Evolutionary conservation across 306 rosid species (phyloP).

Genomic region (Trichosanthes cucumerina): DNA sequence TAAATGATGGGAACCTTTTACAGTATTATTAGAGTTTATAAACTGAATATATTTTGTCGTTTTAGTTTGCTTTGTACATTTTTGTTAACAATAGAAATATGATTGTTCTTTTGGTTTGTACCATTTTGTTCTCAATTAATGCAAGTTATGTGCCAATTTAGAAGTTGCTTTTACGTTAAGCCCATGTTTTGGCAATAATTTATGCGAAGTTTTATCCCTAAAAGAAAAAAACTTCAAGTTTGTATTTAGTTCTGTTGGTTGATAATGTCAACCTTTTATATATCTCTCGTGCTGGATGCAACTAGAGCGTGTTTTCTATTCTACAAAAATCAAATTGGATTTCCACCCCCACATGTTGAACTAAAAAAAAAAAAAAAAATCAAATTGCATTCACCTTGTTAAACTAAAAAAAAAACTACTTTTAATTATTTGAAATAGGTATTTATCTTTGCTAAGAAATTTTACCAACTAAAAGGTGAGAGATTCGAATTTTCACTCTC

Average conservation of each 20-base stretch:
- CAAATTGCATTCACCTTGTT: no score
- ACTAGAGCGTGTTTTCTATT: background rate
- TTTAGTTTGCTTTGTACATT: background rate
- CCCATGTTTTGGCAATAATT: constrained; percentile 6
- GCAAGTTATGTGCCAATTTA: background rate
- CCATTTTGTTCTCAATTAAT: background rate
- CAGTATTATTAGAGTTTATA: background rate
- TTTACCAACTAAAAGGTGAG: background rate
- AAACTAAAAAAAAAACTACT: no score
- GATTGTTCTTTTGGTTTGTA: background rate
- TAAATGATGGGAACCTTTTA: background rate
- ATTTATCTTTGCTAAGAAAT: background rate
- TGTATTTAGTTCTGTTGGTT: background rate
- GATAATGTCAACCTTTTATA: background rate
- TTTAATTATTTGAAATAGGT: no score
- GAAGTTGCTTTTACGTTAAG: constrained; percentile 5
- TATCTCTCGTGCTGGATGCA: background rate
- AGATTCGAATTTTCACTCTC: no score
- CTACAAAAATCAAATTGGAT: background rate
- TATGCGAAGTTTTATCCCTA: background rate
- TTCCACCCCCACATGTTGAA: no score
- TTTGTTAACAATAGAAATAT: background rate
- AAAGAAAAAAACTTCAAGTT: background rate
- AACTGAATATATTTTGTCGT: background rate
- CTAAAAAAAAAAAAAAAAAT: no score